Conservation (phyloP, 805 yeast species). For the Cephaloascus albidus region DNA sequence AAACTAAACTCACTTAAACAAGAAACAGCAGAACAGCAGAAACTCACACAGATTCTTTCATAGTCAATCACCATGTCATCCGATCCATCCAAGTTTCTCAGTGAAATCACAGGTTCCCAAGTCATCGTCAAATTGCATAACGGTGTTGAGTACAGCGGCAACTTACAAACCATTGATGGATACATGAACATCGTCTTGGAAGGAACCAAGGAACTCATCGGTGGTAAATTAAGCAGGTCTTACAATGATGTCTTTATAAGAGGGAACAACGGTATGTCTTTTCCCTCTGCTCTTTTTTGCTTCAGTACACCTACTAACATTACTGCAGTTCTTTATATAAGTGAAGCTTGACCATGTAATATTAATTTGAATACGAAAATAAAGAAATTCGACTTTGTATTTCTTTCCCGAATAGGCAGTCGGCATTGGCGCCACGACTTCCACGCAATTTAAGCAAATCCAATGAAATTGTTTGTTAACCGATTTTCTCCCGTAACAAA, state of each 20-base stretch:
- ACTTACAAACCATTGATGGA: slow-evolving; percentile 85
- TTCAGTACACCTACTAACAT: slow-evolving; percentile 19
- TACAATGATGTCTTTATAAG: slow-evolving; percentile 80
- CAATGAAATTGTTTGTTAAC: not conserved
- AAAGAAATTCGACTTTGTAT: not conserved
- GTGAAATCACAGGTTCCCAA: slow-evolving; percentile 67
- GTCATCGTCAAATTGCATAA: slow-evolving; percentile 81
- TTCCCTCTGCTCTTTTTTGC: not conserved
- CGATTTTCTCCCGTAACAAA: not conserved
- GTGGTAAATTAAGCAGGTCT: slow-evolving; percentile 35
- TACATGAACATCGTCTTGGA: slow-evolving; percentile 92
- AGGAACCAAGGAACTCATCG: slow-evolving; percentile 57
- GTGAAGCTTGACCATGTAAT: slow-evolving; percentile 19
- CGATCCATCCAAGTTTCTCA: slow-evolving; percentile 71
- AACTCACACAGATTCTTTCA: too few relatives aligned
- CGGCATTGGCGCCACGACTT: not conserved
- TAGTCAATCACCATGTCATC: slow-evolving; percentile 9
- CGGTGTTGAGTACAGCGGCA: slow-evolving; percentile 77
- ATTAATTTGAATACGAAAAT: too few relatives aligned
- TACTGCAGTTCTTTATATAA: slow-evolving; percentile 32
- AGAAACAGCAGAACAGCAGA: too few relatives aligned
- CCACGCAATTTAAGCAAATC: not conserved
- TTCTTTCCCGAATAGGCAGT: not conserved
- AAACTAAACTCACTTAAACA: too few relatives aligned
- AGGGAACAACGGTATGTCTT: slow-evolving; percentile 70